Evolutionary conservation across 805 yeast species (phyloP), one percentile per base, ranked within the genome.

Genomic region (Schwanniomyces pseudopolymorphus): DNA sequence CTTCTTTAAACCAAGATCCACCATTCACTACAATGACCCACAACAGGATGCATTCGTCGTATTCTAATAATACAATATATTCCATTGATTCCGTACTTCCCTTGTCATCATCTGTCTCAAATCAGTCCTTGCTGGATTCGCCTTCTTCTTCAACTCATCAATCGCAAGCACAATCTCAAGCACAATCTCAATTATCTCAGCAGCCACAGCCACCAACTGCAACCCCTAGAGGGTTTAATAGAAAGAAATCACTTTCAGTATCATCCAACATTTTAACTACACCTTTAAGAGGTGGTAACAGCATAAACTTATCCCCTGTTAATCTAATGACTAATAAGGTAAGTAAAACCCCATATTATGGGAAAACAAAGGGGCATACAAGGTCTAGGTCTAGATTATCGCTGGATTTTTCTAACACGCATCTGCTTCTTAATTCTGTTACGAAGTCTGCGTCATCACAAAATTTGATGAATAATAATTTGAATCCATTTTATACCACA

Each of bases 301-400:
- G 45, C 20, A 35, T 51, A 19, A 48, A 51, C 22, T 39, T 50
- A 38, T 60, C 68, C 6, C 66, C 66, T 14, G 54, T 60, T 11
- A 57, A 59, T 37, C 46, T 57, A 25, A 54, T 56, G 6, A 42
- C 39, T 8, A 50, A 47, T 33, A 68, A 67, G 49, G 62, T 72
- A 20, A 54, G 62, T 44, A 72, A 72, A 54, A 65, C 77, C 7
- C 75, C 77, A 0, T 65, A 59, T 44, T 42, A 54, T 9, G 25
- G 54, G 47, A 53, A 59, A 57, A 33, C 49, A 40, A 56, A 61
- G 55, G 64, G 66, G 31, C 79, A 75, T 53, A 55, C 66, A 26
- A 54, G 79, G 42, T 67, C 78, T 3, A 56, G 73, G 39, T 74
- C 79, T 2, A 54, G 75, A 33, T 53, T 70, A 24, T 67, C 74